phyloP scores from a whole-genome alignment of 768 basidiomycete genomes.

The Zangia roseola region DNA sequence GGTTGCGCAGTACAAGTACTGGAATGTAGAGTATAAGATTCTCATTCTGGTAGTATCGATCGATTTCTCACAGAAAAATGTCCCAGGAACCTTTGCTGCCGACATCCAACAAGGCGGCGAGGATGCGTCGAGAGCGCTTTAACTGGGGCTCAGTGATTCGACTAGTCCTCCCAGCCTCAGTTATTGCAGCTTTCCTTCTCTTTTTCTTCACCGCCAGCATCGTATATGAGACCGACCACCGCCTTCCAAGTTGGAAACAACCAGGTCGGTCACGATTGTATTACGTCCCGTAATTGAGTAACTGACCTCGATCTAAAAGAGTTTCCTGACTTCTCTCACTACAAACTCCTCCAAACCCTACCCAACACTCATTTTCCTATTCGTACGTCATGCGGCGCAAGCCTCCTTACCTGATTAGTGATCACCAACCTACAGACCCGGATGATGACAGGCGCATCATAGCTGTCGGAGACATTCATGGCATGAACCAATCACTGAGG shows the following conservation, averaged over 20 bases:
- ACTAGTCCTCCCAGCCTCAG: slow-evolving; percentile 30
- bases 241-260: slow-evolving; percentile 11
- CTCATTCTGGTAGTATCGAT: no score
- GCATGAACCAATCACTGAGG: slow-evolving; percentile 69
- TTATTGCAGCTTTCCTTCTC: slow-evolving; percentile 42
- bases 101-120: neutral
- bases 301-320: slow-evolving; percentile 1
- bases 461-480: slow-evolving; percentile 87
- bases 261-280: slow-evolving; percentile 8
- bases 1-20: no score
- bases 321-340: slow-evolving; percentile 57
- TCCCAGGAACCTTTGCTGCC: slow-evolving; percentile 16
- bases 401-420: neutral
- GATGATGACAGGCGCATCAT: slow-evolving; percentile 56
- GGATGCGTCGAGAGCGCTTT: neutral
- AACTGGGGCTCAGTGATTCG: neutral
- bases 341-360: slow-evolving; percentile 43
- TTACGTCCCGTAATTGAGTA: neutral
- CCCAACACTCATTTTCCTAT: slow-evolving; percentile 51
- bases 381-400: slow-evolving; percentile 36
- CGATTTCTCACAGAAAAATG: slow-evolving; percentile 1
- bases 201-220: slow-evolving; percentile 41
- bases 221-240: slow-evolving; percentile 5
- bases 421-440: slow-evolving; percentile 40
- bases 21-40: no score